Evolutionary conservation across 768 basidiomycete genomes (phyloP), one percentile per base, ranked within the genome.

Genomic region (Tulasnella sp.): DNA sequence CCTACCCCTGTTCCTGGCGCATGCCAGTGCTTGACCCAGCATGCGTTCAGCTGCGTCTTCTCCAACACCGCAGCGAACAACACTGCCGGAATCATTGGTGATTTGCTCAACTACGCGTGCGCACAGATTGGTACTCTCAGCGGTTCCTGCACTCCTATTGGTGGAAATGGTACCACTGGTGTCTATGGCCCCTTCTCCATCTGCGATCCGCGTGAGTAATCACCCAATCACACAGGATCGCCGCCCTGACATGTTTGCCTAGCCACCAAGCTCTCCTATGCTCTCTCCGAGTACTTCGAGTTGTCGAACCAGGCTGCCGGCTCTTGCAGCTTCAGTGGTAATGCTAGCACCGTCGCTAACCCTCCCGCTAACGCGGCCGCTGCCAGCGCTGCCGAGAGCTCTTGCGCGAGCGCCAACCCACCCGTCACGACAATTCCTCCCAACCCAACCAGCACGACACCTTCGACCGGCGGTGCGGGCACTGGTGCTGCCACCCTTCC

Each of bases 241-340:
- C 27, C 46, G 29, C 15, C 15, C 32, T 51, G 12, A 50, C 31
- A 27, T 57, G 54, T 40, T 52, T 15, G 17, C 57, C 35, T 43
- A 87, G 87, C 77, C 39, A 75, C 84, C 69, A 84, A 89, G 73
- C 69, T 90, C 34, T 87, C 85, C 19, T 94, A 79, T 67, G 81
- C 83, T 46, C 85, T 93, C 80, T 84, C 78, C 67, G 72, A 81
- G 58, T 90, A 77, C 67, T 93, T 83, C 65, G 79, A 85, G 64
- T 67, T 73, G 29, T 77, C 77, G 55, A 77, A 76, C 67, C 76
- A 77, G 60, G 70, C 81, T 53, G 65, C 71, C 6, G 71, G 76
- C 50, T 74, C 86, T 6, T 59, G 59, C 31, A 9, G 7, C n/a
- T 59, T 96, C 66, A 68, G 69, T 51, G 89, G 91, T 6, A 96